Conservation (phyloP, 495 filamentous ascomycete species). For the Lepraria neglecta region DNA sequence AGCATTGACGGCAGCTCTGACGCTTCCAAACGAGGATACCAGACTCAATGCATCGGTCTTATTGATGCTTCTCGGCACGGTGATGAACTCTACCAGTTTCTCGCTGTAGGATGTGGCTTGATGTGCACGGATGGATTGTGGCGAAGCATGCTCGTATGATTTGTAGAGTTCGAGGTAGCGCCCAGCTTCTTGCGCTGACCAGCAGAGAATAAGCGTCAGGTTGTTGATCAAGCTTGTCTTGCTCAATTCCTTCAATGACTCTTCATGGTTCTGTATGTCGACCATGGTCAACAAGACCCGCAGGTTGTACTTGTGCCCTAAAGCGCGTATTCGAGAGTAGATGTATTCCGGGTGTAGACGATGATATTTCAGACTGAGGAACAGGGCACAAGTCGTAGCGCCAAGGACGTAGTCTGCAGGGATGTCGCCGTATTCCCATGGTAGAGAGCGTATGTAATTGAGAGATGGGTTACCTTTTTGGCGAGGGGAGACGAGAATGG, state of each 20-base stretch:
- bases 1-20: constrained; percentile 82
- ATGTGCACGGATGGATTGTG: constrained; percentile 72
- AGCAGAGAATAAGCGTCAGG: constrained; percentile 84
- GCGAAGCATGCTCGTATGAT: constrained; percentile 77
- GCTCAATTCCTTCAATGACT: constrained; percentile 69
- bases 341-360: constrained; percentile 97
- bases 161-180: constrained; percentile 94
- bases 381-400: constrained; percentile 80
- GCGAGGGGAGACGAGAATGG: constrained; percentile 75
- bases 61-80: constrained; percentile 81
- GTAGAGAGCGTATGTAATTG: constrained; percentile 68
- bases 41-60: constrained; percentile 87
- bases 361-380: constrained; percentile 94
- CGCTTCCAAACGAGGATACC: constrained; percentile 79
- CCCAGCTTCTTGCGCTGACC: constrained; percentile 87
- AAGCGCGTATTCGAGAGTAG: constrained; percentile 76
- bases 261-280: constrained; percentile 83
- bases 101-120: constrained; percentile 79
- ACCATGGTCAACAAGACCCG: constrained; percentile 84
- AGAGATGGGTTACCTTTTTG: constrained; percentile 96
- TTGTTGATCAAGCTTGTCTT: constrained; percentile 90
- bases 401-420: constrained; percentile 89
- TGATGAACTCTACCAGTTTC: constrained; percentile 88
- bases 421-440: constrained; percentile 96
- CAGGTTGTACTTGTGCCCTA: constrained; percentile 76